Percentiles rank a stretch among this genome's conserved stretches.
Conservation (phyloP, 2,329 filamentous ascomycete genomes). For the Drechslerella coelobrocha region DNA sequence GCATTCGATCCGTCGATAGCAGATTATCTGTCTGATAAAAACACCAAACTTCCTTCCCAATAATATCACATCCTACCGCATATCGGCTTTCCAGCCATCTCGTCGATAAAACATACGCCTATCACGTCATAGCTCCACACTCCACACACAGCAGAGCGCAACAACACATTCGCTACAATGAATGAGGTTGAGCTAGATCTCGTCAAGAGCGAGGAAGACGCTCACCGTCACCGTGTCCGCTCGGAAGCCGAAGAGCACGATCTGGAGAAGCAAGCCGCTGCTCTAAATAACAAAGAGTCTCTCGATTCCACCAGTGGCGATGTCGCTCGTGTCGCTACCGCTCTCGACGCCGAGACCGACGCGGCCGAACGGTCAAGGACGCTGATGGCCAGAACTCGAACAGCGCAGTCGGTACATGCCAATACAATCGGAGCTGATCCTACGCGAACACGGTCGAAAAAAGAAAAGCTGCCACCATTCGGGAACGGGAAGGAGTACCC, state of each 20-base stretch:
- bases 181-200: constrained; percentile 45
- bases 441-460: constrained; percentile 28
- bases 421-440: constrained; percentile 43
- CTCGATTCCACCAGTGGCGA: constrained; percentile 23
- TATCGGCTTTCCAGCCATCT: too few relatives aligned
- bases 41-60: too few relatives aligned
- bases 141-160: constrained; percentile 7
- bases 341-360: constrained; percentile 26
- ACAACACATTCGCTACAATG: constrained; percentile 6
- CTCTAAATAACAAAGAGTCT: constrained; percentile 31
- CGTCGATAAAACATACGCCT: background rate
- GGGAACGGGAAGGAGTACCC: constrained; percentile 63
- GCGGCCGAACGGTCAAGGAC: constrained; percentile 34
- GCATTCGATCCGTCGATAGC: constrained; percentile 13
- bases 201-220: constrained; percentile 34
- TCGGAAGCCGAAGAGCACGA: constrained; percentile 5
- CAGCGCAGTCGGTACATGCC: constrained; percentile 40
- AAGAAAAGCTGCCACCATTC: constrained; percentile 43
- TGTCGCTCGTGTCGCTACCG: constrained; percentile 32
- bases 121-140: constrained; percentile 18
- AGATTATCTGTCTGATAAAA: too few relatives aligned
- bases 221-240: constrained; percentile 19
- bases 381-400: constrained; percentile 36
- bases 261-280: constrained; percentile 32
- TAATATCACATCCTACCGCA: too few relatives aligned